Evolutionary conservation across 148 eudicot species (phyloP).

Genomic region (Rhododendron kiyosumense): DNA sequence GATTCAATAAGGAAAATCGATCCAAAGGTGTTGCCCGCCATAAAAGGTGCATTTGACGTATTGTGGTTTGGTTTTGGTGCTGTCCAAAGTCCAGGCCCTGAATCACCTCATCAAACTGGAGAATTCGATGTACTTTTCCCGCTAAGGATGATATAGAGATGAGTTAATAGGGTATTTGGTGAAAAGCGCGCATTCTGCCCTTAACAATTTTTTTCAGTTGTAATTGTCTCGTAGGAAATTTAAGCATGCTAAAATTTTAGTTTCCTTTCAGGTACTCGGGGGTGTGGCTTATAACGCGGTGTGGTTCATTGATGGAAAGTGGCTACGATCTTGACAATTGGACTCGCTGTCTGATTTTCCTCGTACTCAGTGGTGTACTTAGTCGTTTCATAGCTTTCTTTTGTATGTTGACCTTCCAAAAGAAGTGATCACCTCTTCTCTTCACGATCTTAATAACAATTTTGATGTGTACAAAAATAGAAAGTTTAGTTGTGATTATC

Average conservation of each 20-base stretch:
- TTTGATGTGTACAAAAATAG: background rate
- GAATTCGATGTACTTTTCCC: too few species aligned
- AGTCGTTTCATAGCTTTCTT: slow-evolving; percentile 61
- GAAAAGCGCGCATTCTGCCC: background rate
- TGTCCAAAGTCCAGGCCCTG: too few species aligned
- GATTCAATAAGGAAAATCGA: background rate
- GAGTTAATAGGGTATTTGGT: background rate
- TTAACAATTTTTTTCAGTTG: background rate
- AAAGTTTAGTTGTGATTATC: background rate
- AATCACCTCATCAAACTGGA: too few species aligned
- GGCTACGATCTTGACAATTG: slow-evolving; percentile 61
- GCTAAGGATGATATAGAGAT: background rate
- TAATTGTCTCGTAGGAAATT: background rate
- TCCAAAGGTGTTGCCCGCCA: background rate
- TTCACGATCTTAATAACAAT: background rate
- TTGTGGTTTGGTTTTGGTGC: too few species aligned
- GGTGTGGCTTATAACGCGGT: slow-evolving; percentile 89
- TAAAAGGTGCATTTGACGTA: background rate
- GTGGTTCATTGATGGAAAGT: slow-evolving; percentile 52
- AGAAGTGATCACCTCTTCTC: slow-evolving; percentile 31
- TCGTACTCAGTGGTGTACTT: slow-evolving; percentile 43
- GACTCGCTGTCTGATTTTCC: slow-evolving; percentile 44
- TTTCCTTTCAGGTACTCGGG: slow-evolving; percentile 57
- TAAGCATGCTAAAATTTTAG: background rate
- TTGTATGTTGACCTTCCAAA: slow-evolving; percentile 54